A percentile compares a stretch with the other conserved stretches of the same genome.
Conservation (phyloP, 2,329 filamentous ascomycete species). For the Tolypocladium tropicale region DNA sequence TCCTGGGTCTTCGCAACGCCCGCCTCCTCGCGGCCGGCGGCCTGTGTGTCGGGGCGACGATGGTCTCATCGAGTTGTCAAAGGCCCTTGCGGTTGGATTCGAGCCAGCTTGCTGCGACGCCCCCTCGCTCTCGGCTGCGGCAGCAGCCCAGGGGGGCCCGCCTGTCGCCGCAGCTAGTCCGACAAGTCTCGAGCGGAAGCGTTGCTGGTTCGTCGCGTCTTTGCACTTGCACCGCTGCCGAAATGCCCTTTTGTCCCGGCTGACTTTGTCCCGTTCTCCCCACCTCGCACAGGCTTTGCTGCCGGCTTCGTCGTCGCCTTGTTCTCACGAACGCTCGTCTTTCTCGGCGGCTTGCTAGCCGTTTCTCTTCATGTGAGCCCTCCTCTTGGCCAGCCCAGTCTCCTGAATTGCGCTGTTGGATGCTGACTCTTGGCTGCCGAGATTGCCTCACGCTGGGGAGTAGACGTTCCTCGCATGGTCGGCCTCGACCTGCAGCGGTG, state of each 20-base stretch:
- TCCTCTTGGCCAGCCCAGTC: background rate
- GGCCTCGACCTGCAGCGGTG: slow-evolving; percentile 23
- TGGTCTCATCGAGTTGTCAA: slow-evolving; percentile 12
- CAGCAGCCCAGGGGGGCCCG: background rate
- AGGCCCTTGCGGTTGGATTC: slow-evolving; percentile 10
- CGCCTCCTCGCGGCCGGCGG: slow-evolving; percentile 9
- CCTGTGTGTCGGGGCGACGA: slow-evolving; percentile 10
- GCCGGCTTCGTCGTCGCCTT: slow-evolving; percentile 55
- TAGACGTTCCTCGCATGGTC: slow-evolving; percentile 27
- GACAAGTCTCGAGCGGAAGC: slow-evolving; percentile 44
- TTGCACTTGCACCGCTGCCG: background rate
- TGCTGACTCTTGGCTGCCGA: slow-evolving; percentile 8
- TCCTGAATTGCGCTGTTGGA: background rate
- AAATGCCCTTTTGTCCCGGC: background rate
- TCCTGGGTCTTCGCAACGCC: background rate
- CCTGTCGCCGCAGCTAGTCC: slow-evolving; percentile 23
- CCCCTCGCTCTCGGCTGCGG: slow-evolving; percentile 10
- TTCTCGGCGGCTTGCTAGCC: slow-evolving; percentile 56
- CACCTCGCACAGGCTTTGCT: slow-evolving; percentile 40
- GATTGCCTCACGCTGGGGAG: slow-evolving; percentile 33
- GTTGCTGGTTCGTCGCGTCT: slow-evolving; percentile 31
- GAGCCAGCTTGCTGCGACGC: slow-evolving; percentile 6
- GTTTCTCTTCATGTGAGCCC: slow-evolving; percentile 51
- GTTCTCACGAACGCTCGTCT: slow-evolving; percentile 60
- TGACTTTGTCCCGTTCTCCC: background rate